Base-by-base conservation (phyloP, 2,329 filamentous ascomycete species). In the Rutstroemia sp. region DNA sequence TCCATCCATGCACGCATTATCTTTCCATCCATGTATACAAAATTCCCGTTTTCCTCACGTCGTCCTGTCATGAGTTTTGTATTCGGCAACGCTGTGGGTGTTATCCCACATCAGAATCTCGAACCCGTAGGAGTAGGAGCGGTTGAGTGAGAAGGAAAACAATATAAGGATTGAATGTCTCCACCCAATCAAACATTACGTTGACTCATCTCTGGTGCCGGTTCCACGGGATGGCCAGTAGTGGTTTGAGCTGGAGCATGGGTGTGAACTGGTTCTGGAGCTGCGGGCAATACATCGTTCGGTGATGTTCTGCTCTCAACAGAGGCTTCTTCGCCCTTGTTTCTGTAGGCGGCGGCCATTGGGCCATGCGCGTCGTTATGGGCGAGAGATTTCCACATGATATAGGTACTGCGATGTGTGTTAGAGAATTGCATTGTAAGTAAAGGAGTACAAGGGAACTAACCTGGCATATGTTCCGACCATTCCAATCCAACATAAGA, bases 401-500 rank as follows among this genome's bases (percentile, higher is more conserved):
- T 66, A 58, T 67, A 69, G 23, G 67, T 63, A 57, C 71, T 71
- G 17, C 14, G 3, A 19, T 14, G 16, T 16, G 4, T 30, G 52
- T 50, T 56, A 40, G 39, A 23, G 16, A 12, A 12, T 48, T 34
- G 23, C 9, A 30, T 36, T 16, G 21, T 25, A 50, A 45, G 36
- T 12, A 16, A 1, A 5, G 27, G 16, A 21, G 30, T 23, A 17
- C 17, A 9, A 36, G 30, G 6, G 16, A 36, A 62, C 66, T 56
- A 60, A 76, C 74, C 74, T 76, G 5, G 72, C 72, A 55, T 78
- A 71, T 0, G 78, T 77, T 16, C 70, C 72, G 1, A 79, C 57
- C 63, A 75, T 73, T 0, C 79, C 80, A 0, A 75, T 69, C 79
- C 80, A 83, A 16, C 77, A 62, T 21, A 82, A 75, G 0, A 81